Base-by-base conservation (phyloP, 768 basidiomycete species). In the Mycena galopus region DNA sequence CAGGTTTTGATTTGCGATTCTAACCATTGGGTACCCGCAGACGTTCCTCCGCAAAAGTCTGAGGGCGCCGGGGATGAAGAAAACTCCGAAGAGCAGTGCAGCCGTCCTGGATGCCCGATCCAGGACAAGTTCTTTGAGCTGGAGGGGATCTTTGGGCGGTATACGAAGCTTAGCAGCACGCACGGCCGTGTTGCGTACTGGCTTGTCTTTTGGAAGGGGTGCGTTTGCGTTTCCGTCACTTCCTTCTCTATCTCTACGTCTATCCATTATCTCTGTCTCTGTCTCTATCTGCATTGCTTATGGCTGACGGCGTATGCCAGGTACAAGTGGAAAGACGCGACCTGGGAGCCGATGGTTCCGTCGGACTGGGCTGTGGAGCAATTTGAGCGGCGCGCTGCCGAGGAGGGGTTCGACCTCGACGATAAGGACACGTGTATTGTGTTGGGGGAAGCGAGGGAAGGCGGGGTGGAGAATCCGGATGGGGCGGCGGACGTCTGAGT, bases 191-290 rank as follows among this genome's bases (percentile, higher is more conserved):
- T 67, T 29, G 25, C 11, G 21, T 10, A 4, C 8, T 73, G 67
- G 67, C 39, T 73, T 6, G 51, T 73, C 7, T 35, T 68, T 12
- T 73, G 72, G 72, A 60, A 73, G 21, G 67, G 57, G 72, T 69
- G n/a, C n/a, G 67, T 65, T 30, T n/a, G n/a, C n/a, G n/a, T n/a
- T n/a, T n/a, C n/a, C n/a, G n/a, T n/a, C n/a, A n/a, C n/a, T n/a
- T n/a, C n/a, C n/a, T n/a, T n/a, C n/a, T n/a, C n/a, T n/a, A n/a
- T n/a, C n/a, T n/a, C n/a, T n/a, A n/a, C n/a, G n/a, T n/a, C n/a
- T n/a, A n/a, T n/a, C n/a, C n/a, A n/a, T n/a, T n/a, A n/a, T n/a
- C n/a, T n/a, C n/a, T n/a, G n/a, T n/a, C n/a, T n/a, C n/a, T n/a
- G n/a, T n/a, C n/a, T n/a, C n/a, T n/a, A n/a, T n/a, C n/a, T 30